Conservation (phyloP, 495 filamentous ascomycete species). For the Penicillium salamii region DNA sequence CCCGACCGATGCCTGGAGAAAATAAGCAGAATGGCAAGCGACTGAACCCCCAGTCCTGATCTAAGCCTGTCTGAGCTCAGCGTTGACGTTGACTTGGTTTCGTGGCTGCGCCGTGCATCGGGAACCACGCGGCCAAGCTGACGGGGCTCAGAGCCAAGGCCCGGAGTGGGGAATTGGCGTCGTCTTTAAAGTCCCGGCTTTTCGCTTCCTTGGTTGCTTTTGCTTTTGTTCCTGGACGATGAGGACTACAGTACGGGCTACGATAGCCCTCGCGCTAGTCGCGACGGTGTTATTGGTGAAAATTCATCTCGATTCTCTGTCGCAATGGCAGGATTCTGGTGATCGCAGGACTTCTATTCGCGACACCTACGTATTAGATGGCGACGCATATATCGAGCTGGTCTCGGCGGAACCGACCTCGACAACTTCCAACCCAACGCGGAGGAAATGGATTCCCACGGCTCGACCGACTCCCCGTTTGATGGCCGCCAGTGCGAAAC, state of each 20-base stretch:
- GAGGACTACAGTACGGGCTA: slow-evolving; percentile 13
- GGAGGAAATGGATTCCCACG: slow-evolving; percentile 7
- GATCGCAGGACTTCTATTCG: neutral
- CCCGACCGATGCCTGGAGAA: neutral
- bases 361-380: slow-evolving; percentile 9
- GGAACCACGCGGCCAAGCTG: slow-evolving; percentile 4
- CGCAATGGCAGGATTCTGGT: slow-evolving; percentile 11
- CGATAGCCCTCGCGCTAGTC: slow-evolving; percentile 14
- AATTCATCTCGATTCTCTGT: slow-evolving; percentile 18
- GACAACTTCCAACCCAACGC: neutral
- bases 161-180: neutral
- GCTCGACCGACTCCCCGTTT: slow-evolving; percentile 8
- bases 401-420: slow-evolving; percentile 14
- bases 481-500: slow-evolving; percentile 3
- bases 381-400: slow-evolving; percentile 25
- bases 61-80: no score
- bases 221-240: no score
- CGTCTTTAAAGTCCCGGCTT: slow-evolving; percentile 1
- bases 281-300: slow-evolving; percentile 17
- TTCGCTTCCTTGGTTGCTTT: no score
- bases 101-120: neutral
- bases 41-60: no score
- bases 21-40: neutral
- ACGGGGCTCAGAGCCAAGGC: slow-evolving; percentile 5
- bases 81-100: neutral